These are phyloP conservation scores for Colletotrichum tropicale DNA, from an alignment of 2,329 filamentous ascomycete species.

Conservation along the genomic window DNA sequence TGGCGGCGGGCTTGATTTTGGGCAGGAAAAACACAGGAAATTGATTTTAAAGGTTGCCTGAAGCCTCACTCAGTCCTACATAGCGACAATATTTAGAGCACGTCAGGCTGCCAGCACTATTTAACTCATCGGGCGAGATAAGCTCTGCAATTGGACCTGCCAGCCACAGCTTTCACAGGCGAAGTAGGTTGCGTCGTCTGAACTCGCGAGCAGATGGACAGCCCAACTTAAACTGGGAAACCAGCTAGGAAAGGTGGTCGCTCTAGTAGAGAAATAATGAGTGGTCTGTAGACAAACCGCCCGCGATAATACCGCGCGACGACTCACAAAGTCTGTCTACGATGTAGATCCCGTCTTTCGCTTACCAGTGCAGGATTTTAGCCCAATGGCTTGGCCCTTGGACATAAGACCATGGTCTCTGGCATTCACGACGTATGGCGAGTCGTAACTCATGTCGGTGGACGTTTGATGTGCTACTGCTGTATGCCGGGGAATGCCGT, in stretches of 20 bases:
- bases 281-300: background rate
- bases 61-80: background rate
- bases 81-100: background rate
- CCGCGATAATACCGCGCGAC: background rate
- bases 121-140: background rate
- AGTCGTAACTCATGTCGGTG: background rate
- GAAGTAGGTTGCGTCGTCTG: background rate
- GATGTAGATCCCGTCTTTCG: background rate
- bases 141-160: background rate
- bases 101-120: background rate
- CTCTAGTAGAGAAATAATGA: background rate
- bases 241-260: background rate
- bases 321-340: background rate
- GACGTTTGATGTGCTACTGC: background rate
- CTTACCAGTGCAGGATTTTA: background rate
- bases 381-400: background rate
- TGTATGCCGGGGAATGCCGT: background rate
- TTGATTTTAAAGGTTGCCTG: background rate
- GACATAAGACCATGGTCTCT: background rate
- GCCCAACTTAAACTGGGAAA: fast-evolving
- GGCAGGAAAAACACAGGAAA: background rate
- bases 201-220: background rate
- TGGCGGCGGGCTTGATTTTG: background rate
- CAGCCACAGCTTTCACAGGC: background rate
- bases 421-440: background rate